Percentiles rank a stretch among this genome's conserved stretches.
Evolutionary conservation across 2,329 filamentous ascomycete species (phyloP).

Genomic region (Microdochium trichocladiopsis): DNA sequence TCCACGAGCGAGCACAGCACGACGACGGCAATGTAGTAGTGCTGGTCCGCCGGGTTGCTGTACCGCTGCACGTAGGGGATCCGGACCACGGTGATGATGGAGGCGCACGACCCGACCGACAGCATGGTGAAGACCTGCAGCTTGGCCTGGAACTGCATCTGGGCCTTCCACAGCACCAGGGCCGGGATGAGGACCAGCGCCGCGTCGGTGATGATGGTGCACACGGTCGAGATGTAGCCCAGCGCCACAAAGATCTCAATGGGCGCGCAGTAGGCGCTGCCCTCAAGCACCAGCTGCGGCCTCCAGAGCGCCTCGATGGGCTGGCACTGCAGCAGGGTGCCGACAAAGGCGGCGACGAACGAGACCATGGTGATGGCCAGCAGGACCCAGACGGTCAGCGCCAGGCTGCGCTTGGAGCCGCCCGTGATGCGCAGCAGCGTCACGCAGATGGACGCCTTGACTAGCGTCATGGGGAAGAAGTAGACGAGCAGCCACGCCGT

Average conservation of each 20-base stretch:
- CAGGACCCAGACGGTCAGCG: conserved; percentile 8
- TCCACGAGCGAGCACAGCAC: conserved; percentile 14
- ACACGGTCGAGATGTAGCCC: conserved; percentile 19
- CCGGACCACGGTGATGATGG: conserved; percentile 12
- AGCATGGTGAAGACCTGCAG: conserved; percentile 12
- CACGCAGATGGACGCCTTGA: conserved; percentile 27
- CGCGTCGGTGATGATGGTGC: conserved; percentile 23
- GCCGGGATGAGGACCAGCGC: conserved; percentile 21
- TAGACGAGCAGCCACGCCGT: conserved; percentile 19
- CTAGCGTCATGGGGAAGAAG: conserved; percentile 11
- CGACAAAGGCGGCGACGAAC: conserved; percentile 22
- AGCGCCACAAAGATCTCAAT: conserved; percentile 14
- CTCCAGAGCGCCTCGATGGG: conserved; percentile 22
- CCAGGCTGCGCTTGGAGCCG: background rate
- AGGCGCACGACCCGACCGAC: conserved; percentile 14
- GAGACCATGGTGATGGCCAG: conserved; percentile 14
- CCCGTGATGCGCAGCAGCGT: conserved; percentile 19
- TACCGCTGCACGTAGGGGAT: conserved; percentile 13
- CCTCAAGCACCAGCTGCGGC: conserved; percentile 20
- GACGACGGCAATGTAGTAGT: conserved; percentile 11
- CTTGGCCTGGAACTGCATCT: conserved; percentile 17
- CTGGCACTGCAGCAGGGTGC: conserved; percentile 19
- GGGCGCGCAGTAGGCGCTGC: conserved; percentile 7
- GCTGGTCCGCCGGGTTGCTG: conserved; percentile 9
- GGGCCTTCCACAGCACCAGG: conserved; percentile 21